Percentiles rank a stretch among this genome's conserved stretches.
phyloP scores from a whole-genome alignment of 1,284 basidiomycete species.

The Ustilago shanxiensis region DNA sequence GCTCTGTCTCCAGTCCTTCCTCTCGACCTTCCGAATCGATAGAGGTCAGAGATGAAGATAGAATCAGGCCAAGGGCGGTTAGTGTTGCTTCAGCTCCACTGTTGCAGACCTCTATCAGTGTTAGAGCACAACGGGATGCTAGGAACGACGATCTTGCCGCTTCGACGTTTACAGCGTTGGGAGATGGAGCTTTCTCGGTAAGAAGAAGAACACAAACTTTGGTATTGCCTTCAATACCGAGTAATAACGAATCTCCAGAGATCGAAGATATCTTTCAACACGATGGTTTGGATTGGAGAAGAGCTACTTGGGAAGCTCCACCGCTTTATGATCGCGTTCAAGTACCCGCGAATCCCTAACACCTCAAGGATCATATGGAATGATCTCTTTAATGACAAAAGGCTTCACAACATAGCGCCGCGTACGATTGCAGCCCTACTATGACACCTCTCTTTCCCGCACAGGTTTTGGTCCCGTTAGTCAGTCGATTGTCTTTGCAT shows the following conservation, averaged over 20 bases:
- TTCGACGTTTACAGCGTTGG: conserved; percentile 23
- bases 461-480: not conserved
- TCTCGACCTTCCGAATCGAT: conserved; percentile 3
- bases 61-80: conserved; percentile 14
- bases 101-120: not conserved
- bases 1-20: not conserved
- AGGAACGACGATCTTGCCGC: conserved; percentile 30
- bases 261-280: conserved; percentile 50
- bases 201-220: conserved; percentile 30
- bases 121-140: conserved; percentile 21
- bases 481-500: conserved; percentile 1
- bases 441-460: no score
- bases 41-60: not conserved
- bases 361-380: not conserved
- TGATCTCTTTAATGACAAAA: no score
- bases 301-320: conserved; percentile 50
- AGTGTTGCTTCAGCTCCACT: conserved; percentile 26
- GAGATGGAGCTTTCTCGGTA: conserved; percentile 33
- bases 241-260: conserved; percentile 33
- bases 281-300: conserved; percentile 52
- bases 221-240: conserved; percentile 22
- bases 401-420: no score
- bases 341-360: not conserved
- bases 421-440: no score
- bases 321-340: conserved; percentile 35